Evolutionary conservation across 441 rosid species (phyloP).

Genomic region (Capsella rubella): DNA sequence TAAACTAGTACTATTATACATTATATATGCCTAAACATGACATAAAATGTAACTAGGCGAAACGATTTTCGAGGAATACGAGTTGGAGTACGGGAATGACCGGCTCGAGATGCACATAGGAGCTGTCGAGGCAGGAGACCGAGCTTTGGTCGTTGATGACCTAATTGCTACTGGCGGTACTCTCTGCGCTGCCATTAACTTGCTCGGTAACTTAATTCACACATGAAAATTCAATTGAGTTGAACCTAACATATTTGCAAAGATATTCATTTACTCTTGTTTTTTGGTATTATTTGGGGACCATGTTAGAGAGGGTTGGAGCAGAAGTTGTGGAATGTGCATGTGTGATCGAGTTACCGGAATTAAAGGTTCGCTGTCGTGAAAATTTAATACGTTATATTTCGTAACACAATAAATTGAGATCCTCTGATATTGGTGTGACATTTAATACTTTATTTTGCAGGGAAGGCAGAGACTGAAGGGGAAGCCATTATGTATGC

Average conservation of each 20-base stretch:
- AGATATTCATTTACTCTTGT: constrained; percentile 9
- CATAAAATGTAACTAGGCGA: constrained; percentile 57
- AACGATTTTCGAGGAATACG: constrained; percentile 84
- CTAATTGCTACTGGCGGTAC: constrained; percentile 97
- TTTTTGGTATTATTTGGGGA: constrained; percentile 11
- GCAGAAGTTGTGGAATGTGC: constrained; percentile 95
- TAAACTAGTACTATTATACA: not conserved
- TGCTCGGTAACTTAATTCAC: constrained; percentile 63
- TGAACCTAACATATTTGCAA: constrained; percentile 13
- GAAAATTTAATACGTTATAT: constrained; percentile 6
- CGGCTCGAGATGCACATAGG: constrained; percentile 97
- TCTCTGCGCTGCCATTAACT: constrained; percentile 87
- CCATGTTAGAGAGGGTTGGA: constrained; percentile 70
- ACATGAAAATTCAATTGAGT: not conserved
- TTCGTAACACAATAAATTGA: constrained; percentile 30
- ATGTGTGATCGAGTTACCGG: constrained; percentile 92
- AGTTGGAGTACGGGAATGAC: constrained; percentile 87
- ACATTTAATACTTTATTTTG: constrained; percentile 34
- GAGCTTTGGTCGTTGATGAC: constrained; percentile 91
- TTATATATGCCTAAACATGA: not conserved
- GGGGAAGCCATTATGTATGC: constrained; percentile 90
- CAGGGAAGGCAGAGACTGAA: constrained; percentile 83
- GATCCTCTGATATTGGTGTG: constrained; percentile 36
- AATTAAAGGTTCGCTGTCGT: constrained; percentile 64
- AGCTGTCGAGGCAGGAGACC: constrained; percentile 77